phyloP scores from a whole-genome alignment of 805 yeast genomes.

The Yarrowia sp. region DNA sequence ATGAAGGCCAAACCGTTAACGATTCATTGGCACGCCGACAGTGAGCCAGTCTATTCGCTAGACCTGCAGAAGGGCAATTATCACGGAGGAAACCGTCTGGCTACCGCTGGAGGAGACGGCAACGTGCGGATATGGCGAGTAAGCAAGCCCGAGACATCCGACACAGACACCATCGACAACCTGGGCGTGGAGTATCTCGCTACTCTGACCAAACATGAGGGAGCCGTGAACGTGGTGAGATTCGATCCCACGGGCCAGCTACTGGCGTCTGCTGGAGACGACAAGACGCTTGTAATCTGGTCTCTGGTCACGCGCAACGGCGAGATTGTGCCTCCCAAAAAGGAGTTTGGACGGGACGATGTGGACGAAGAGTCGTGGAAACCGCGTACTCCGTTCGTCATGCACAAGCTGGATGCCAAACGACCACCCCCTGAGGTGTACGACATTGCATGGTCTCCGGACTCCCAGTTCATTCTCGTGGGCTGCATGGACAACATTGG shows the following conservation, averaged over 20 bases:
- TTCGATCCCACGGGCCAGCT: constrained; percentile 71
- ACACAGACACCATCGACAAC: constrained; percentile 47
- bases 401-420: constrained; percentile 35
- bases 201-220: constrained; percentile 86
- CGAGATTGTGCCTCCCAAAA: constrained; percentile 57
- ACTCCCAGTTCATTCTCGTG: constrained; percentile 73
- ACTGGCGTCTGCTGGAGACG: constrained; percentile 94
- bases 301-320: constrained; percentile 47
- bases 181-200: constrained; percentile 72
- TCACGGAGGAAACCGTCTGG: constrained; percentile 56
- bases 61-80: constrained; percentile 49
- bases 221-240: constrained; percentile 90
- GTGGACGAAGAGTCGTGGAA: constrained; percentile 75
- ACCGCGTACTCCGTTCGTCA: constrained; percentile 50
- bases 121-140: constrained; percentile 67
- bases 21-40: constrained; percentile 55
- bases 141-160: constrained; percentile 42
- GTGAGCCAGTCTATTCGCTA: constrained; percentile 53
- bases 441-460: constrained; percentile 94
- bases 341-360: constrained; percentile 60
- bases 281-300: constrained; percentile 90
- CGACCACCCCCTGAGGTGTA: constrained; percentile 71
- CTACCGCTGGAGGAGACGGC: constrained; percentile 95
- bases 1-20: constrained; percentile 52
- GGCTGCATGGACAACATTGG: constrained; percentile 92